Conservation (phyloP, 441 rosid species). For the Macaranga tanarius region DNA sequence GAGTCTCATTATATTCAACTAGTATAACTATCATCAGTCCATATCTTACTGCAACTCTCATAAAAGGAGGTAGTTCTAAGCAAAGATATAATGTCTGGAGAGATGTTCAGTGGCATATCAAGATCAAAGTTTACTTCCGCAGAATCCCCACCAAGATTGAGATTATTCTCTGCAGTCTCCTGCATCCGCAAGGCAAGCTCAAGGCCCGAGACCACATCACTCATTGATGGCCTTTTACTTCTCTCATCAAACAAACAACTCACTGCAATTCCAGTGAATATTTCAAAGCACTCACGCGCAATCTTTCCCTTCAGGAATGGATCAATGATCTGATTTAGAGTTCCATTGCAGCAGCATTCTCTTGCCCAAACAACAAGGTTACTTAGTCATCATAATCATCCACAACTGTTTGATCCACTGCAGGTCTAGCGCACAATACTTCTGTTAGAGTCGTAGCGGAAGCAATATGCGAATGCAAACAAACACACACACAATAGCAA, state of each 20-base stretch:
- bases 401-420: not conserved
- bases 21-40: too few relatives aligned
- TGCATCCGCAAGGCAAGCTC: conserved; percentile 35
- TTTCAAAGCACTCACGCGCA: conserved; percentile 18
- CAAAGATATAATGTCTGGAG: too few relatives aligned
- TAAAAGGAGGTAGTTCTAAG: too few relatives aligned
- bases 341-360: not conserved
- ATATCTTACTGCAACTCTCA: too few relatives aligned
- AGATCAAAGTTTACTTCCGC: too few relatives aligned
- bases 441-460: too few relatives aligned
- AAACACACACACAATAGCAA: too few relatives aligned
- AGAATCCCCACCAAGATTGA: too few relatives aligned
- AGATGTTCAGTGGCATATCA: too few relatives aligned
- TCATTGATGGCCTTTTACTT: conserved; percentile 28
- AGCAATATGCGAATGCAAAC: too few relatives aligned
- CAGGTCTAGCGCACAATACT: not conserved
- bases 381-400: not conserved
- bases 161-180: not conserved
- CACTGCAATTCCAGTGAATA: not conserved
- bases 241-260: not conserved
- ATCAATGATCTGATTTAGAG: conserved; percentile 29
- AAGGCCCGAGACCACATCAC: conserved; percentile 30
- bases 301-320: conserved; percentile 22
- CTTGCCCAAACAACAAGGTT: not conserved
- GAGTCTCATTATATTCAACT: too few relatives aligned